Percentiles rank a stretch among this genome's conserved stretches.
These are phyloP conservation scores for Phytophthora cryptogea DNA, from an alignment of 352 stramenopile genomes.

Conservation along the genomic window DNA sequence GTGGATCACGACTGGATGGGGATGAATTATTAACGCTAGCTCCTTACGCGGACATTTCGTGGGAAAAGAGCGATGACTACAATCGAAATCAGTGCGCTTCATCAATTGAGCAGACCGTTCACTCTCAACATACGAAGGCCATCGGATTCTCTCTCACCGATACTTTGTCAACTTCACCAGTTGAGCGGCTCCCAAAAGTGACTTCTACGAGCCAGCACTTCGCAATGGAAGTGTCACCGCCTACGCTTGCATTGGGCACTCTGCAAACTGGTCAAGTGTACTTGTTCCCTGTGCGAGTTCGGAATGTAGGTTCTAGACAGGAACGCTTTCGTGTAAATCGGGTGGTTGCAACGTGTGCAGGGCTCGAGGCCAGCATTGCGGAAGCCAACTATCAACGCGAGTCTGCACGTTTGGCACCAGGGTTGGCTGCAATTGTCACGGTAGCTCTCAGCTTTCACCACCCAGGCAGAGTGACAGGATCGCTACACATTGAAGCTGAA, in stretches of 20 bases:
- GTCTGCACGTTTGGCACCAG: constrained; percentile 52
- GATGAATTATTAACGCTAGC: constrained; percentile 34
- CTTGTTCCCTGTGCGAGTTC: constrained; percentile 64
- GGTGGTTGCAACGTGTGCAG: constrained; percentile 45
- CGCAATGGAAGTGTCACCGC: constrained; percentile 64
- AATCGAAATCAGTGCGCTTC: constrained; percentile 3
- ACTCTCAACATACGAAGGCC: constrained; percentile 13
- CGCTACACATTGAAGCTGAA: constrained; percentile 60
- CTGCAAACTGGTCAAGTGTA: constrained; percentile 60
- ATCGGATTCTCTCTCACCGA: constrained; percentile 1
- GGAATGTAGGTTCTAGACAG: constrained; percentile 68
- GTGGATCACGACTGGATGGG: constrained; percentile 18
- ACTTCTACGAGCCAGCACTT: constrained; percentile 31
- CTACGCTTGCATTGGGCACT: constrained; percentile 41
- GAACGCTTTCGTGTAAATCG: constrained; percentile 70
- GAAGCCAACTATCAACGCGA: constrained; percentile 67
- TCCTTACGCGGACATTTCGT: constrained; percentile 31
- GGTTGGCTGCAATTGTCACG: constrained; percentile 63
- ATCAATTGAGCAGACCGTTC: background rate
- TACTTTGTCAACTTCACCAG: constrained; percentile 23
- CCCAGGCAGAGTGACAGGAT: constrained; percentile 46
- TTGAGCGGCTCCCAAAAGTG: constrained; percentile 23
- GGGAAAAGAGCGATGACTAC: constrained; percentile 22
- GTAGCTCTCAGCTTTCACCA: constrained; percentile 67
- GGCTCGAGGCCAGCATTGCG: constrained; percentile 45